Conservation (phyloP, 257 asterid species). For the Henckelia pumila region DNA sequence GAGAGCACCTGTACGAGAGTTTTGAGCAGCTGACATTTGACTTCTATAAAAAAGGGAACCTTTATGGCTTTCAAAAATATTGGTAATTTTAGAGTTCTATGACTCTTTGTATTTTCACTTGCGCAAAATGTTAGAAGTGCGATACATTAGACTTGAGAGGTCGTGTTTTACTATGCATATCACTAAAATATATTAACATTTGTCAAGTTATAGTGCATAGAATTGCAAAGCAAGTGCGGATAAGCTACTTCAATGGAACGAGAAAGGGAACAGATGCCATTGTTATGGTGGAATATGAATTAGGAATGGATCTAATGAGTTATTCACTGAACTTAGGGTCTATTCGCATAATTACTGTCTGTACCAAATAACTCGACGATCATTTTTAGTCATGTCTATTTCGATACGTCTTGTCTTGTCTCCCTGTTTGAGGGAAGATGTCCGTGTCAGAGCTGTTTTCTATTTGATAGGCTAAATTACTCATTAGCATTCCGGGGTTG, state of each 20-base stretch:
- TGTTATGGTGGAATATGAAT: neutral
- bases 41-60: constrained; percentile 65
- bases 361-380: neutral
- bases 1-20: constrained; percentile 66
- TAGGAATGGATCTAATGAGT: neutral
- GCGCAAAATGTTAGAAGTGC: neutral
- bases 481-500: neutral
- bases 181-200: neutral
- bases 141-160: neutral
- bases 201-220: no score
- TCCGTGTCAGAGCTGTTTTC: no score
- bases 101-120: no score
- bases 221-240: no score
- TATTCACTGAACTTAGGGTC: neutral
- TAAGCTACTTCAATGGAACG: neutral
- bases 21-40: constrained; percentile 75
- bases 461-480: no score
- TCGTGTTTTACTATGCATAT: neutral
- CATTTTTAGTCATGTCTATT: neutral
- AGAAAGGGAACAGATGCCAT: neutral
- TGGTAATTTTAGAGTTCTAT: constrained; percentile 46
- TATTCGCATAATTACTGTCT: neutral
- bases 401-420: neutral
- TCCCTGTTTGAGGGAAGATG: neutral
- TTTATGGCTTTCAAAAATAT: constrained; percentile 86